Base-by-base conservation (phyloP, 371 early-diverging fungal species). In the Rhizomucor pusillus region DNA sequence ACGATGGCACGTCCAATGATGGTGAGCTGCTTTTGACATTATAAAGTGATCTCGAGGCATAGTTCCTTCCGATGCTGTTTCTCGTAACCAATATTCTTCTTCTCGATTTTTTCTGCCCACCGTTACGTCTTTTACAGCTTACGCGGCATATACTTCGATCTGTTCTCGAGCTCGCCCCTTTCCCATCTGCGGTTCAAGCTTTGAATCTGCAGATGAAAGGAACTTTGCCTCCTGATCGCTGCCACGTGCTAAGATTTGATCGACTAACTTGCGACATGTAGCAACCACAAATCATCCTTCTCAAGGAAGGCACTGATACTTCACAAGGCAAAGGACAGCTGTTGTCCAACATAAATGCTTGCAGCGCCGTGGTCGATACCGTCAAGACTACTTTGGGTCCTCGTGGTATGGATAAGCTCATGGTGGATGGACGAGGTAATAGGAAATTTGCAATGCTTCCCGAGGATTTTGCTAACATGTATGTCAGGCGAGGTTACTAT, bases 331-430 rank as follows among this genome's bases (percentile, higher is more conserved):
- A 89, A 67, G 94, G 95, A 36, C 99, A 99, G 69, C 88, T 99
- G 40, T 77, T 99, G 59, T 92, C 95, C 63, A 99, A 99, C 80
- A 99, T 99, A 62, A 94, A 94, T 54, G 97, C 97, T 47, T 95
- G 97, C 66, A 65, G 88, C 55, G 96, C 97, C 40, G 89, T 99
- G 41, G 95, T 95, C 47, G 97, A 99, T 67, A 92, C 92, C 50
- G 86, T 99, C 58, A 87, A 95, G 65, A 95, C 98, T 1, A 99
- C 99, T 3, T 86, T 99, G 35, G 99, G 99, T 35, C 99, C 99
- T 39, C 87, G 98, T 60, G 99, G 99, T 53, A 95, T 98, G 95
- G 99, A 99, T 77, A 99, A 99, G 80, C 81, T 99, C 50, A 99
- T 99, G 69, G 97, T 99, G 34, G 94, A 95, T 65, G 80, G 79